Evolutionary conservation across 176 grass and related monocot species (phyloP), one percentile per base, ranked within the genome.

Genomic region (Cocos nucifera): DNA sequence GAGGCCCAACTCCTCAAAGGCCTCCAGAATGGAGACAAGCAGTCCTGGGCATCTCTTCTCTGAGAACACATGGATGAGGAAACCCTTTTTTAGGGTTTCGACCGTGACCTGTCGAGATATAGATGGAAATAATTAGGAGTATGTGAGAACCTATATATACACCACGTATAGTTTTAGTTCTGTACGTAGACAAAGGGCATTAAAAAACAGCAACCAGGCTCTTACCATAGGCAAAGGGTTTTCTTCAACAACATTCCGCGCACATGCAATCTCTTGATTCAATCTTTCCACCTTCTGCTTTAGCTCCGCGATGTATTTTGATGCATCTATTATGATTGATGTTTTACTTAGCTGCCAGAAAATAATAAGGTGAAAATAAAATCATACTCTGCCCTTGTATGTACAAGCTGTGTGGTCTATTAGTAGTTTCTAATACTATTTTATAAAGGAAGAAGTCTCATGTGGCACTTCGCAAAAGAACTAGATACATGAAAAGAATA

Each of bases 1-100:
- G 66, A 98, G 84, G 9, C 93, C 93, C 77, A 98, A 62, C 58
- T 92, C 84, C 61, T 98, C 84, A 54, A 98, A 89, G 25, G 79
- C 77, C 59, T 83, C 84, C 12, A 98, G 76, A 53, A 98, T 66
- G 22, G 81, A 70, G 63, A 82, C 88, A 50, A 92, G 87, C 67
- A 98, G 51, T 39, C 82, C 79, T 10, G 93, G 87, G 59, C 73
- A 78, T 51, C 73, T 92, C 79, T 83, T 92, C 64, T 80, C 73
- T 16, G 75, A 85, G 28, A 85, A 83, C 56, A 98, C 81, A 69
- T 86, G 86, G 79, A 98, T 72, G 60, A 92, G 60, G 79, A 98
- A 92, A 65, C 93, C 93, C n/a, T 76, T 75, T 50, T 80, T 80
- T 80, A 92, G 73, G 60, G 73, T 83, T 80, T 98, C 84, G 50